Evolutionary conservation across 2,329 filamentous ascomycete species (phyloP).

Genomic region (Diaporthe ampelina): DNA sequence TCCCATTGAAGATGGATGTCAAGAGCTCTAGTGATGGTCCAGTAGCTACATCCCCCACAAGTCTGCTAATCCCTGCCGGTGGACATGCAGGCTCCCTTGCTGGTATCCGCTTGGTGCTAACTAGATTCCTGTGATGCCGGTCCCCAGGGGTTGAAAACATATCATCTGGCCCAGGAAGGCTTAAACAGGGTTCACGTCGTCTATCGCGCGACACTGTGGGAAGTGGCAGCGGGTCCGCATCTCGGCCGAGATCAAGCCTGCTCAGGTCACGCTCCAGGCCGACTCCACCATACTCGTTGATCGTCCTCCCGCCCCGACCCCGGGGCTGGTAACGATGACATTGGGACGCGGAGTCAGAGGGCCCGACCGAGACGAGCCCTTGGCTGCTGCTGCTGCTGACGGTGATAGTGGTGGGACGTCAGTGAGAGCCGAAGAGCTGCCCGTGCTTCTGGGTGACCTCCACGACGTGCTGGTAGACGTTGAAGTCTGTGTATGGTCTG

Average conservation of each 20-base stretch:
- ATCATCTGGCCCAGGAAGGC: background rate
- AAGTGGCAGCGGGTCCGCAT: background rate
- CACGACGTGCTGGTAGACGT: constrained; percentile 82
- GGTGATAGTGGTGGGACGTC: constrained; percentile 5
- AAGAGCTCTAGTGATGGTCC: constrained; percentile 23
- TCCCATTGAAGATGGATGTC: constrained; percentile 20
- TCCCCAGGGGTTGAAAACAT: background rate
- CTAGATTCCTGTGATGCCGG: background rate
- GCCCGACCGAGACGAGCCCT: constrained; percentile 31
- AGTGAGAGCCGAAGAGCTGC: constrained; percentile 77
- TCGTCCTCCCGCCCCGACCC: background rate
- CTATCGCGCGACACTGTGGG: background rate
- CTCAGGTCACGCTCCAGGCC: constrained; percentile 23
- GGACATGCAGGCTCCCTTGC: background rate
- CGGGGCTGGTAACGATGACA: background rate
- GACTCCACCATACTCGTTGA: background rate
- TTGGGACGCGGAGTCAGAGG: constrained; percentile 37
- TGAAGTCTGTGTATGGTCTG: constrained; percentile 72
- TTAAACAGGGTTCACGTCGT: background rate
- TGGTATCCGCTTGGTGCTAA: background rate
- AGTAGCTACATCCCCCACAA: background rate
- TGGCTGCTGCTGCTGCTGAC: constrained; percentile 25
- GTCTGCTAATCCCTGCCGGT: background rate
- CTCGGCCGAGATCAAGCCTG: constrained; percentile 32
- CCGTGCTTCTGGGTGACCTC: constrained; percentile 87